Evolutionary conservation across 371 early-diverging fungal species (phyloP), one percentile per base, ranked within the genome.

Genomic region (Haplosporangium sp.): DNA sequence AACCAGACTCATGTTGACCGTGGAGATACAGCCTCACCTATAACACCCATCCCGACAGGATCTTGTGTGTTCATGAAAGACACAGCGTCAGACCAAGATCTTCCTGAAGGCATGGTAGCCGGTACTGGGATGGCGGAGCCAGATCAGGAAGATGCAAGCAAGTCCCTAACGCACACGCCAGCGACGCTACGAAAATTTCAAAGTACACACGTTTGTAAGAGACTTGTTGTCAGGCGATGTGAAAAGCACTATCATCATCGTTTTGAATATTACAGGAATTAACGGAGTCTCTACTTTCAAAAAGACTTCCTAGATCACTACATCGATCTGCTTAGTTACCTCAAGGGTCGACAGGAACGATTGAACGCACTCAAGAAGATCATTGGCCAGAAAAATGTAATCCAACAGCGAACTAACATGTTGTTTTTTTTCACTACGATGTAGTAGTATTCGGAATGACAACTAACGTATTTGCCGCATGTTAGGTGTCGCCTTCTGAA

Each of bases 231-330:
- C 11, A 23, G 29, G 29, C 29, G 1, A 4, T 29, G 29, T 29
- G 36, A 37, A 18, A 55, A 4, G 14, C 10, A 55, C 38, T 29
- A 46, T 16, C 12, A 6, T 6, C 1, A 36, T 53, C 14, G n/a
- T 20, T 51, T 23, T 20, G 7, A 23, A 29, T 29, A 29, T 29
- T 29, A 2, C 29, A 29, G 29, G 29, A 29, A 29, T 29, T 29
- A 29, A 29, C 4, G 29, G 29, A 4, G 29, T 4, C 29, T 29
- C 29, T 29, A 29, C 29, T 29, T 29, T 4, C 4, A 12, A 11
- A 16, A 66, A 89, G 90, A 88, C 72, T 93, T 95, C 71, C 73
- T 93, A 36, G 94, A 92, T 65, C 86, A 93, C 72, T 94, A 95
- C 77, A 89, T 87, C 62, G 91, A 91, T 69, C 85, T 93, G 11